Evolutionary conservation across 441 rosid genomes (phyloP), one percentile per base, ranked within the genome.

Genomic region (Corymbia citriodora): DNA sequence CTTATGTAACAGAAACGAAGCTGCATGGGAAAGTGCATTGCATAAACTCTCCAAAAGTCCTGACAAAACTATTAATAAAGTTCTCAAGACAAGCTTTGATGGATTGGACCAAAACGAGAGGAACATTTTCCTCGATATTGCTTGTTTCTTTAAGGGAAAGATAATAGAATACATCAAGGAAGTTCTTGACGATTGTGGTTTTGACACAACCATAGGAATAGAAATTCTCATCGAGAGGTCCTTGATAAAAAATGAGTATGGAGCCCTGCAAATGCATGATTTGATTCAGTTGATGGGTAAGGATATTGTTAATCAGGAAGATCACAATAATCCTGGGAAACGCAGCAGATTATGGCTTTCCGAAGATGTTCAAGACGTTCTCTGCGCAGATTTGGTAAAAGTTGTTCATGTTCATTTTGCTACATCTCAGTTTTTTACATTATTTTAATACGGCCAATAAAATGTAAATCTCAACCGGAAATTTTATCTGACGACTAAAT

Each of bases 161-260:
- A 1, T 0, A 0, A 31, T 8, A 68, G 0, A 2, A 1, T 2
- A 68, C 12, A 68, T 68, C 2, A 1, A 31, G 45, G 2, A 68
- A 16, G 21, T 68, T 31, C 79, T 68, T 9, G 23, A 68, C 6
- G 4, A 3, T 3, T 68, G 45, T 68, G 45, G 2, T 31, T 17
- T 68, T 0, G 0, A 17, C 1, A 29, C 79, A 8, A 17, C 11
- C 7, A 68, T 68, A 68, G 79, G 45, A 17, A 31, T 68, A 17
- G 12, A 68, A 2, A 31, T 16, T 31, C 79, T 68, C 45, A 65
- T 68, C 0, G 45, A 68, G 12, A 16, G 23, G 1, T 68, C 45
- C 79, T 68, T 68, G 79, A 31, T 68, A 16, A 68, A 8, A 16
- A 31, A 15, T 8, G 23, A 68, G 11, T 0, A 10, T 23, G 65